Percentiles rank a stretch among this genome's conserved stretches.
phyloP scores from a whole-genome alignment of 1,284 basidiomycete species.

The Tremellales sp. region DNA sequence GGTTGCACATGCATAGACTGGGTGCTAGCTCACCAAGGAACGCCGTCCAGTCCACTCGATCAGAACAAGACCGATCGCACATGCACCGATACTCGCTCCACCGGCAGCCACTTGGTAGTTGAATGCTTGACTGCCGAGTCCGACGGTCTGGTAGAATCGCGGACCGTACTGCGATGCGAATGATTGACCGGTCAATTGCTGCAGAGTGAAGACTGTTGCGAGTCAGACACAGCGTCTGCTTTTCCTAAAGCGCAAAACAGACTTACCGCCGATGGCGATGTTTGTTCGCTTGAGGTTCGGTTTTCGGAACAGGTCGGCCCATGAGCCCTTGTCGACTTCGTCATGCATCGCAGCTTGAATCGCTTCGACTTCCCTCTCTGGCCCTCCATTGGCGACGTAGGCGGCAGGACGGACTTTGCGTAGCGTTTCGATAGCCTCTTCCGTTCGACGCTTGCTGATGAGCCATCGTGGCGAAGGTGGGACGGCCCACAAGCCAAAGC shows the following conservation, averaged over 20 bases:
- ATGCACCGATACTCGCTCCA: background rate
- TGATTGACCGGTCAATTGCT: background rate
- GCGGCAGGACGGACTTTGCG: background rate
- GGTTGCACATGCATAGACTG: background rate
- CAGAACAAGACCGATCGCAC: background rate
- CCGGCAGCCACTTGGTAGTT: background rate
- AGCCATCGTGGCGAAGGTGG: constrained; percentile 34
- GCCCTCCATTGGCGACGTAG: constrained; percentile 1
- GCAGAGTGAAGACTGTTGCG: background rate
- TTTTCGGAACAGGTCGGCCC: background rate
- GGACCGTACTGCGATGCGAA: background rate
- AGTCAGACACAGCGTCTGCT: too few species aligned
- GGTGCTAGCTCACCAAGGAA: background rate
- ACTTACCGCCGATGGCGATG: too few species aligned
- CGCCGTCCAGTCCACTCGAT: background rate
- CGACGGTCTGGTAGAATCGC: background rate
- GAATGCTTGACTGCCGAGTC: background rate
- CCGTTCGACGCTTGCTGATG: constrained; percentile 22
- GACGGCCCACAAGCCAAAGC: constrained; percentile 6
- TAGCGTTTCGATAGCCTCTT: constrained; percentile 22
- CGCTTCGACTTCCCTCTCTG: constrained; percentile 4
- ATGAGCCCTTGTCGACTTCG: constrained; percentile 9
- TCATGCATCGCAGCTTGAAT: constrained; percentile 5
- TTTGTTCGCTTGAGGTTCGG: background rate
- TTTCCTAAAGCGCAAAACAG: too few species aligned